Percentiles rank a stretch among this genome's conserved stretches.
Evolutionary conservation across 2,329 filamentous ascomycete genomes (phyloP).

Genomic region (Magnaporthiopsis rhizophila): DNA sequence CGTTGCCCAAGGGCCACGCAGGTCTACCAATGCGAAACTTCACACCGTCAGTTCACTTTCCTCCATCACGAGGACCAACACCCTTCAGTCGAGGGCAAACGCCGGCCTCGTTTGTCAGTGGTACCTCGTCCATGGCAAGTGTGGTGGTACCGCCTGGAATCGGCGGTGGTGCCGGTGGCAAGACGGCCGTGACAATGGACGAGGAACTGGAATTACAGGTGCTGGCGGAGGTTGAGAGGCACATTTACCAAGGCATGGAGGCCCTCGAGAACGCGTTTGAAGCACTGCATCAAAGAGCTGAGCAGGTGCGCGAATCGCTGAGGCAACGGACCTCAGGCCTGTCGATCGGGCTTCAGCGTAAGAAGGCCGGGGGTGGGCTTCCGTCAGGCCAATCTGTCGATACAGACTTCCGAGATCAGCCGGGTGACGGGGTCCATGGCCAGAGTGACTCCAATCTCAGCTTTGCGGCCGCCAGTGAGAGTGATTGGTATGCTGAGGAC

Average conservation of each 20-base stretch:
- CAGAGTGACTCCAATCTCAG: too few relatives aligned
- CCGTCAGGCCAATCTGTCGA: not conserved
- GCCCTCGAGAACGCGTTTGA: conserved; percentile 91
- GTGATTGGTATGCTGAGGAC: conserved; percentile 51
- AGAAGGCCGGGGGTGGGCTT: conserved; percentile 22
- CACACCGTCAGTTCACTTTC: conserved; percentile 19
- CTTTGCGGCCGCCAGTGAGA: conserved; percentile 32
- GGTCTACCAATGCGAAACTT: conserved; percentile 32
- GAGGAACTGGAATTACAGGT: conserved; percentile 90
- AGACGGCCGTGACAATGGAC: conserved; percentile 71
- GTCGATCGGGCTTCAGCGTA: conserved; percentile 53
- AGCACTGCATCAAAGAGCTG: conserved; percentile 76
- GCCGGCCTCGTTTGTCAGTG: conserved; percentile 49
- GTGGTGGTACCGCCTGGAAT: conserved; percentile 13
- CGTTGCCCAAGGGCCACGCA: conserved; percentile 15
- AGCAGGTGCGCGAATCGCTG: conserved; percentile 68
- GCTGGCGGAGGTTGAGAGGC: conserved; percentile 82
- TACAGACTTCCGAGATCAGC: conserved; percentile 32
- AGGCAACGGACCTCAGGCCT: conserved; percentile 78
- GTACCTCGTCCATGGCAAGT: conserved; percentile 36
- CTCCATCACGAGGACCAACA: conserved; percentile 37
- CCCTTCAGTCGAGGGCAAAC: conserved; percentile 33
- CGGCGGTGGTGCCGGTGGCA: conserved; percentile 25
- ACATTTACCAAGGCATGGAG: conserved; percentile 93
- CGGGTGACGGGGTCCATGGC: conserved; percentile 11